Base-by-base conservation (phyloP, 129 eudicot genomes). In the Ambrosia artemisiifolia region DNA sequence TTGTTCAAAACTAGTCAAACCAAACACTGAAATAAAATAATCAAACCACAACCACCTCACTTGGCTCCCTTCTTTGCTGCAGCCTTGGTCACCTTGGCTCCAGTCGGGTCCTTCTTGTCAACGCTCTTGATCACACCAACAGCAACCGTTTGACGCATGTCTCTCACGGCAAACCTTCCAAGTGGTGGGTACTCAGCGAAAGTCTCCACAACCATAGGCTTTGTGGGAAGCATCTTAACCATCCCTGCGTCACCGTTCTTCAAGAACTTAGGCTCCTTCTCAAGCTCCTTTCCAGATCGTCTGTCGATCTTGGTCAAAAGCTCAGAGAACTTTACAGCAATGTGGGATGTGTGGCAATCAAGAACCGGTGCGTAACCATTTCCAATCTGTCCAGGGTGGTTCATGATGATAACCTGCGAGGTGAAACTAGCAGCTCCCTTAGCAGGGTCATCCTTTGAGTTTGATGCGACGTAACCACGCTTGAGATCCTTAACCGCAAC, bases 341-440 rank as follows among this genome's bases (percentile, higher is more conserved):
- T 83, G 78, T 83, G 83, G 20, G 83, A 74, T 16, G 86, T 82
- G 80, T 82, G 86, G 66, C 86, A 82, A 54, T 82, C 86, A 5
- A 82, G 83, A 3, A 82, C 86, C 1, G 86, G 86, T 2, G 86
- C 83, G 30, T 82, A 82, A 32, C 86, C 86, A 1, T 82, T 82
- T 53, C 86, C 86, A 11, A 82, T 82, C 75, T 78, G 86, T 7
- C 86, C 86, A 3, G 86, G 86, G 75, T 82, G 86, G 83, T 82
- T 82, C 86, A 82, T 78, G 78, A 83, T 83, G 59, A 83, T 83
- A 20, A 83, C 87, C 50, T 83, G 87, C 0, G 87, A 70, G 1
- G 78, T 75, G 71, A 79, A 83, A 18, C 62, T 79, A 13, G 87
- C 87, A 28, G 83, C 87, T 18, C 81, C 87, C 51, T 65, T 65